Evolutionary conservation across 2,329 filamentous ascomycete genomes (phyloP).

Genomic region (Botrytis sinoallii): DNA sequence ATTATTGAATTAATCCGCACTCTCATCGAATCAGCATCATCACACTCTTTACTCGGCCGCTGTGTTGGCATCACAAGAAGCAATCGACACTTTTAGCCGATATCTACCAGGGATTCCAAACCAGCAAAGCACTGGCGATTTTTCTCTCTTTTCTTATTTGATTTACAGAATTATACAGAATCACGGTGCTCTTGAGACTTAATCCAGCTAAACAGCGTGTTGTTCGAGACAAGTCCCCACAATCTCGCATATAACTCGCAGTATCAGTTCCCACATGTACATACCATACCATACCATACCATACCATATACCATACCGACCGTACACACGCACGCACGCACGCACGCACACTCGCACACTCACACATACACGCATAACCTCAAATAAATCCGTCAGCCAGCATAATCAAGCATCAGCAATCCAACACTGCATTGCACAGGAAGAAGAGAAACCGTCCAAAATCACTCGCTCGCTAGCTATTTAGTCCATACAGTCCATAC

Average conservation of each 20-base stretch:
- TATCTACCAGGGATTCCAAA: constrained; percentile 11
- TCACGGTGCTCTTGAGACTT: not conserved
- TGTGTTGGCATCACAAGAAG: constrained; percentile 31
- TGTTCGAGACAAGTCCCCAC: constrained; percentile 19
- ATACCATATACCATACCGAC: too few relatives aligned
- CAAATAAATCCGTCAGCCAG: constrained; percentile 1
- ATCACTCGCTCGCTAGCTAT: not conserved
- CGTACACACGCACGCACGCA: not conserved
- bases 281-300: not conserved
- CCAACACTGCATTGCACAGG: constrained; percentile 2
- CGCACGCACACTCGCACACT: not conserved
- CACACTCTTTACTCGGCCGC: constrained; percentile 14
- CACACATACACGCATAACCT: not conserved
- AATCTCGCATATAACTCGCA: constrained; percentile 7
- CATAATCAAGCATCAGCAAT: constrained; percentile 9
- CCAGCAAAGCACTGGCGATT: not conserved
- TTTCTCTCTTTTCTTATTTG: not conserved
- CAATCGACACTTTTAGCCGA: constrained; percentile 22
- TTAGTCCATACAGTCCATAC: not conserved
- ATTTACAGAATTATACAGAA: constrained; percentile 1
- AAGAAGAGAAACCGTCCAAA: not conserved
- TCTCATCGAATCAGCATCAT: constrained; percentile 17
- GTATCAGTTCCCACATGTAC: constrained; percentile 5
- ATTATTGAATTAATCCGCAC: not conserved
- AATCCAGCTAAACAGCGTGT: constrained; percentile 12